Evolutionary conservation across 768 basidiomycete genomes (phyloP).

Genomic region (Porpolomopsis calyptriformis): DNA sequence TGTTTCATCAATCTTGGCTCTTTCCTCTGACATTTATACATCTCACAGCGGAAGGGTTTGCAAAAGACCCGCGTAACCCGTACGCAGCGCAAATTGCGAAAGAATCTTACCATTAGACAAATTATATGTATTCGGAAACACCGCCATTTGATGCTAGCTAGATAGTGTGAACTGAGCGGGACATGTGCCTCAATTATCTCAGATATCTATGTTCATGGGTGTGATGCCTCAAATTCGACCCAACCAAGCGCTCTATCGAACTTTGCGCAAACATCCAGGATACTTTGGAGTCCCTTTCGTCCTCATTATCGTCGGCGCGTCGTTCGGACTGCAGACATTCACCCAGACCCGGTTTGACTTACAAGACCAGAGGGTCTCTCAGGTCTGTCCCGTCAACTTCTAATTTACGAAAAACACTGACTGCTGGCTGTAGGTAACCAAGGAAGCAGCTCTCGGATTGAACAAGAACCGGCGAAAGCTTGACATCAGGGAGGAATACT

Average conservation of each 20-base stretch:
- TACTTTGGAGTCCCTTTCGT: conserved; percentile 85
- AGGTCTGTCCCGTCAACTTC: conserved; percentile 32
- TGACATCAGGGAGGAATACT: conserved; percentile 94
- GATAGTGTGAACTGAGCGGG: no score
- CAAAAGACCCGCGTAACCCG: conserved; percentile 73
- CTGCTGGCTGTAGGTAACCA: conserved; percentile 38
- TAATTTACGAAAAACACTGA: not conserved
- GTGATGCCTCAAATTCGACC: not conserved
- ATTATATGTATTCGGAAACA: no score
- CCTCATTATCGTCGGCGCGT: conserved; percentile 73
- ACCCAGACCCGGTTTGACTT: conserved; percentile 89
- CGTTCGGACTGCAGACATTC: conserved; percentile 71
- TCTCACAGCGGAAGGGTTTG: conserved; percentile 48
- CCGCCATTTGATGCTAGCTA: no score
- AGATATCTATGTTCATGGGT: no score
- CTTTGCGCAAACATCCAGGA: conserved; percentile 50
- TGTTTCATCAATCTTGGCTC: not conserved
- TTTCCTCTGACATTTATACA: not conserved
- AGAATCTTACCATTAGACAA: conserved; percentile 26
- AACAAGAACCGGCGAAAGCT: conserved; percentile 66
- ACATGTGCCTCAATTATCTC: no score
- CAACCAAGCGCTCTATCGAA: conserved; percentile 22
- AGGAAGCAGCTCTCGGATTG: conserved; percentile 69
- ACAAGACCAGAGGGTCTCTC: conserved; percentile 68
- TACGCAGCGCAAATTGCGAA: conserved; percentile 70